Evolutionary conservation across 148 eudicot species (phyloP).

Genomic region (Vaccinium vitisidaea): DNA sequence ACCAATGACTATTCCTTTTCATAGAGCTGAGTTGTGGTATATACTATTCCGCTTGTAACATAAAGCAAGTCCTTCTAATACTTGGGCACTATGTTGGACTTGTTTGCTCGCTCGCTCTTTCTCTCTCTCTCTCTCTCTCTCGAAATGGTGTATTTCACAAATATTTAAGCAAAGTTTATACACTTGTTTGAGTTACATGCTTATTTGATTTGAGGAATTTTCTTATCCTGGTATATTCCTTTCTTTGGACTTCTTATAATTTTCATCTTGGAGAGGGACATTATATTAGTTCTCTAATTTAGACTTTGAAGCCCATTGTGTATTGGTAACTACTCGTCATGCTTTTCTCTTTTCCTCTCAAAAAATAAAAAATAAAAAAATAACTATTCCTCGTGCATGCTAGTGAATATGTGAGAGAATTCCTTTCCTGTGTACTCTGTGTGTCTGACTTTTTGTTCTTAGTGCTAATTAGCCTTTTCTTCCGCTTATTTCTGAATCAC

Average conservation of each 20-base stretch:
- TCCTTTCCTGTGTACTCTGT: not conserved
- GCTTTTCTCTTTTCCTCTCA: no score
- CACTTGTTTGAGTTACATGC: not conserved
- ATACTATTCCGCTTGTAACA: no score
- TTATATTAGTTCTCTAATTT: not conserved
- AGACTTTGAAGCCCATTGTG: conserved; percentile 1
- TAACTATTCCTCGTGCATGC: not conserved
- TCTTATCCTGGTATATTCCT: not conserved
- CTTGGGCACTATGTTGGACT: not conserved
- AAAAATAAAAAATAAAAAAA: no score
- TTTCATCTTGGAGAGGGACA: not conserved
- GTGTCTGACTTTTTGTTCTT: not conserved
- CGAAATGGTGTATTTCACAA: no score
- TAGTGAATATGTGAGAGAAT: conserved; percentile 2
- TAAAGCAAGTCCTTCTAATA: not conserved
- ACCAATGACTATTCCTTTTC: not conserved
- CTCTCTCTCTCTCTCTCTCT: no score
- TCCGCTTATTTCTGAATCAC: not conserved
- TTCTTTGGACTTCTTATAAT: not conserved
- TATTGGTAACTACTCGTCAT: not conserved
- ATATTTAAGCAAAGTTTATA: no score
- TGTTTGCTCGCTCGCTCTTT: no score
- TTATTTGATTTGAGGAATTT: not conserved
- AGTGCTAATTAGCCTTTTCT: not conserved
- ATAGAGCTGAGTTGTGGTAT: not conserved